Evolutionary conservation across 106 monocot species (phyloP), one percentile per base, ranked within the genome.

Genomic region (Dioscorea alata): DNA sequence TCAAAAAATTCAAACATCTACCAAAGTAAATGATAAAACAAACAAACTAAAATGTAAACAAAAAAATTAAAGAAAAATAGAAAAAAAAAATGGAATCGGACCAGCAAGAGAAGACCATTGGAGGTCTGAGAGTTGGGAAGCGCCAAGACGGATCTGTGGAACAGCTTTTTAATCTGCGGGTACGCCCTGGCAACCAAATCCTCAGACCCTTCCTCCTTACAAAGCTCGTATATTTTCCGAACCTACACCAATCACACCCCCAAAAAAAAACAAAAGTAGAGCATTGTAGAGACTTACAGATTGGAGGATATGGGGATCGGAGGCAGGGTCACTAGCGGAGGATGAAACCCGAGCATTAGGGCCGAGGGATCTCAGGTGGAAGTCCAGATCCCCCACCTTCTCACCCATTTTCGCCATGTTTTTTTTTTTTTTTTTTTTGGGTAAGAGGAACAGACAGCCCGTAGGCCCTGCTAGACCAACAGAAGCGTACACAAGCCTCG

Each of bases 351-450:
- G 70, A 14, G 89, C 77, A 59, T 73, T 84, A 31, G 89, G 66
- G 69, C 92, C 87, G 76, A 97, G 84, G 6, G 86, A 92, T 42
- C 97, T 72, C 17, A 97, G 84, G 74, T 97, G 87, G 86, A 89
- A 84, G 16, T 87, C 89, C 84, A 78, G 81, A 34, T 79, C 81
- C 15, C 67, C 58, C 69, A 60, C 77, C 42, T 16, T 59, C 24
- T 48, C 68, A 0, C 4, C 66, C 49, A 22, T 49, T 59, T 19
- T 56, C 68, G 61, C 60, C 72, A n/a, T n/a, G 17, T 42, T 28
- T 28, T 28, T n/a, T n/a, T n/a, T n/a, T 28, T 42, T 42, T 10
- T 3, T 1, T 10, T n/a, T n/a, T n/a, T n/a, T n/a, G n/a, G n/a
- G n/a, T n/a, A n/a, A n/a, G n/a, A n/a, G n/a, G n/a, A n/a, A n/a